Base-by-base conservation (phyloP, 768 basidiomycete species). In the Porphyrellus cyaneotinctus region DNA sequence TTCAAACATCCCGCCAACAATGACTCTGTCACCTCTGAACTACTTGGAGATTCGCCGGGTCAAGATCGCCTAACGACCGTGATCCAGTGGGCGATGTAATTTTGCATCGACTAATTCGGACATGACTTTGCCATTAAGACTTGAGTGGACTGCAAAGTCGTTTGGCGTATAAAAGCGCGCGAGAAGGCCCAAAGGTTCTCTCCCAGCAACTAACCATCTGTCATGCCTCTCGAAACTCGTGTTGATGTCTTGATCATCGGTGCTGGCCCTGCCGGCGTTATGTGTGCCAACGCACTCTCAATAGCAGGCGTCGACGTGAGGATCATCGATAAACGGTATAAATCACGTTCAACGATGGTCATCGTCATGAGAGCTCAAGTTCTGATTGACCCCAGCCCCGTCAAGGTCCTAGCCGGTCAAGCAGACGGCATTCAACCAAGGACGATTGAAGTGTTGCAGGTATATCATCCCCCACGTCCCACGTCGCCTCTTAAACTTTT, bases 231-330 rank as follows among this genome's bases (percentile, higher is more conserved):
- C 12, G 59, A 70, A 54, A 69, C 39, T 37, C 59, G 70, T 2
- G 73, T 75, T 17, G 78, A 80, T 54, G 78, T 80, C 28, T 65
- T 79, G 53, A 58, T 79, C 49, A 64, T 79, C 24, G 78, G 78
- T 14, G 78, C 79, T 59, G 79, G 77, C 49, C 78, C 78, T 4
- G 72, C 76, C 7, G 81, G 88, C 3, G 65, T 88, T 4, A 87
- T 90, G 85, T 84, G 82, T 53, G 80, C 80, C 23, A 83, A 84
- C 45, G 78, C 73, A 26, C 71, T 81, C 17, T 73, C 71, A 11
- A 63, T 60, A 22, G 77, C 74, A 5, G 78, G 80, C 8, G 31
- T 71, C 15, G 68, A 75, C 44, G 71, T 78, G 17, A 72, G 77
- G 32, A 72, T 81, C 44, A 66, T 81, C 8, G 80, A 81, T 51